These are phyloP conservation scores for Phoma sp. DNA, from an alignment of 2,329 filamentous ascomycete genomes.

Conservation along the genomic window DNA sequence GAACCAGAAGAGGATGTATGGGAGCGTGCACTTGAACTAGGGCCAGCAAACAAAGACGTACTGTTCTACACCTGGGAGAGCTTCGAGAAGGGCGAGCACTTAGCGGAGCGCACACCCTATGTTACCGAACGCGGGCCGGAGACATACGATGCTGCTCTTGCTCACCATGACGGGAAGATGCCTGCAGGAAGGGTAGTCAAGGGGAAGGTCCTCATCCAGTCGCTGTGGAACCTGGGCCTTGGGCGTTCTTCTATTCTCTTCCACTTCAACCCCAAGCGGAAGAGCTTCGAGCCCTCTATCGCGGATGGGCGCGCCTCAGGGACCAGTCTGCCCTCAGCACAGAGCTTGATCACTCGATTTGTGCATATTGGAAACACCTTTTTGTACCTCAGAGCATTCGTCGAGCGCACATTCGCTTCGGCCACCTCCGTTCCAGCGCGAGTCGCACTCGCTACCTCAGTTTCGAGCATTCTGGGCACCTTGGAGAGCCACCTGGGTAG, in stretches of 20 bases:
- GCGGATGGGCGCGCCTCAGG: conserved; percentile 59
- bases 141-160: conserved; percentile 69
- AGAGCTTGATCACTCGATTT: conserved; percentile 61
- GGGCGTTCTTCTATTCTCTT: conserved; percentile 78
- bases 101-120: conserved; percentile 59
- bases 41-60: conserved; percentile 38
- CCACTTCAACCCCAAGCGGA: conserved; percentile 61
- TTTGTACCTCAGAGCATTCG: conserved; percentile 45
- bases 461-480: conserved; percentile 50
- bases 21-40: conserved; percentile 46
- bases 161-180: conserved; percentile 52
- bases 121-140: conserved; percentile 72
- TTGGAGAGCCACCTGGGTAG: conserved; percentile 51
- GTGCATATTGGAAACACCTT: conserved; percentile 49
- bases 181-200: conserved; percentile 50
- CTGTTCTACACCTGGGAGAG: conserved; percentile 72
- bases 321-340: conserved; percentile 55
- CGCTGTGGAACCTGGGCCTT: conserved; percentile 71
- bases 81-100: conserved; percentile 60
- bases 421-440: conserved; percentile 47
- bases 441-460: conserved; percentile 52
- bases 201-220: conserved; percentile 51
- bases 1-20: conserved; percentile 51
- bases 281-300: conserved; percentile 60
- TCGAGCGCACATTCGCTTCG: conserved; percentile 47